A percentile compares a stretch with the other conserved stretches of the same genome.
Conservation (phyloP, 768 basidiomycete species). For the Trametes elegans region DNA sequence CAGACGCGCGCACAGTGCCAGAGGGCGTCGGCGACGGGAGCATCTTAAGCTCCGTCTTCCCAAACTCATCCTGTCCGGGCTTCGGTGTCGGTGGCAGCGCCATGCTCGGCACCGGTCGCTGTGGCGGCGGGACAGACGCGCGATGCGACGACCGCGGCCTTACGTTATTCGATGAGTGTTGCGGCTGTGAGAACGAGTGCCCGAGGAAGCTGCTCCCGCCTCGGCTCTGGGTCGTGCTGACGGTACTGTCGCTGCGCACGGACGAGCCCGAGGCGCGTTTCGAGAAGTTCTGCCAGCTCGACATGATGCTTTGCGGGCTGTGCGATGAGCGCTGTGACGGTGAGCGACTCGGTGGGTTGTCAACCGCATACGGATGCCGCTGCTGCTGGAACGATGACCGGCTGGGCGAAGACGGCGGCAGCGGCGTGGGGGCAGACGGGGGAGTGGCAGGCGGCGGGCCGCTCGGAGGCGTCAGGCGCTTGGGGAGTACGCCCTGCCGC, state of each 20-base stretch:
- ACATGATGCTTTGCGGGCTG: constrained; percentile 25
- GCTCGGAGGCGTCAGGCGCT: constrained; percentile 53
- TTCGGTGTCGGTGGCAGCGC: constrained; percentile 69
- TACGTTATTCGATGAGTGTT: constrained; percentile 30
- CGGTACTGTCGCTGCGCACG: constrained; percentile 25
- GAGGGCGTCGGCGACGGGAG: constrained; percentile 26
- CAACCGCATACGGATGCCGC: constrained; percentile 29
- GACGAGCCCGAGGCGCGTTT: constrained; percentile 31
- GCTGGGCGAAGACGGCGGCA: constrained; percentile 8
- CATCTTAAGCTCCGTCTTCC: constrained; percentile 12
- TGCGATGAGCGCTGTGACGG: constrained; percentile 23
- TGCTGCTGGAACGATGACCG: constrained; percentile 18
- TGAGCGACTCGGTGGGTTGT: constrained; percentile 20
- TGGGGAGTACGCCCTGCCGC: constrained; percentile 39
- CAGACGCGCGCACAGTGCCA: constrained; percentile 10
- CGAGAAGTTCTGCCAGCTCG: constrained; percentile 27
- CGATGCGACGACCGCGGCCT: constrained; percentile 42
- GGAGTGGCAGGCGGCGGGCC: constrained; percentile 58
- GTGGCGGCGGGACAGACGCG: constrained; percentile 67
- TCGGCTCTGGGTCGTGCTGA: constrained; percentile 25
- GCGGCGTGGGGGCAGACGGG: constrained; percentile 9
- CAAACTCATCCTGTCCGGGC: constrained; percentile 17
- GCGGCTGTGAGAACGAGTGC: constrained; percentile 21
- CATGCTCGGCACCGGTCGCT: constrained; percentile 67
- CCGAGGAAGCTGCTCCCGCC: constrained; percentile 18